A percentile compares a stretch with the other conserved stretches of the same genome.
phyloP scores from a whole-genome alignment of 2,329 filamentous ascomycete genomes.

The Trichoderma sp. region DNA sequence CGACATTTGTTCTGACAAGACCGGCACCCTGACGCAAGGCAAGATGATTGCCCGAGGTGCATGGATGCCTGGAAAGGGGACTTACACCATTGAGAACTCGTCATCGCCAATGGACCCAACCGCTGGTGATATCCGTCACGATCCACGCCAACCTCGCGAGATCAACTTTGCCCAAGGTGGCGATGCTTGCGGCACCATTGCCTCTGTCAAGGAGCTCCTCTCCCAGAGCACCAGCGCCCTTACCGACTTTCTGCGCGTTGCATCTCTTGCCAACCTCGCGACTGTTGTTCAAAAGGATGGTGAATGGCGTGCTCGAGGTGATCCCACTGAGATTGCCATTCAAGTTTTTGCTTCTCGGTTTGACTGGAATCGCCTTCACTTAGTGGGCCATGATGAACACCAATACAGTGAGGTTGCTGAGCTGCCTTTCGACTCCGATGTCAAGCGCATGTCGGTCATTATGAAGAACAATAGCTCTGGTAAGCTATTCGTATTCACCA shows the following conservation, averaged over 20 bases:
- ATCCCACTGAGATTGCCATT: conserved; percentile 67
- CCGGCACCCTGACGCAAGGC: background rate
- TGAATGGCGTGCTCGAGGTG: conserved; percentile 62
- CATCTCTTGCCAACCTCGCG: background rate
- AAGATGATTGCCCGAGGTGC: background rate
- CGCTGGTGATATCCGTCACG: background rate
- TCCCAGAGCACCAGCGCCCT: background rate
- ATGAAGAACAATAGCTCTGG: background rate
- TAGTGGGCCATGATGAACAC: conserved; percentile 59
- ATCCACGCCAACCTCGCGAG: background rate
- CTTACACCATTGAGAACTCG: background rate
- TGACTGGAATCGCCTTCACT: conserved; percentile 55
- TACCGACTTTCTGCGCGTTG: background rate
- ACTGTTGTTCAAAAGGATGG: conserved; percentile 51
- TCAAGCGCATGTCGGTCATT: background rate
- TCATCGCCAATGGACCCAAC: background rate
- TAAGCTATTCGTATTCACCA: background rate
- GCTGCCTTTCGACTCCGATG: background rate
- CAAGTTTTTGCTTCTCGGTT: conserved; percentile 72
- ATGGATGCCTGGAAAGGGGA: background rate
- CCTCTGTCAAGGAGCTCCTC: conserved; percentile 24
- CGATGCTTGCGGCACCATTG: conserved; percentile 29
- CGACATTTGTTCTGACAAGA: background rate
- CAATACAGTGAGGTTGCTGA: background rate
- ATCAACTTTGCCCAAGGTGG: conserved; percentile 22